These are phyloP conservation scores for Aspergillus sclerotioniger DNA, from an alignment of 495 filamentous ascomycete genomes.

Conservation along the genomic window DNA sequence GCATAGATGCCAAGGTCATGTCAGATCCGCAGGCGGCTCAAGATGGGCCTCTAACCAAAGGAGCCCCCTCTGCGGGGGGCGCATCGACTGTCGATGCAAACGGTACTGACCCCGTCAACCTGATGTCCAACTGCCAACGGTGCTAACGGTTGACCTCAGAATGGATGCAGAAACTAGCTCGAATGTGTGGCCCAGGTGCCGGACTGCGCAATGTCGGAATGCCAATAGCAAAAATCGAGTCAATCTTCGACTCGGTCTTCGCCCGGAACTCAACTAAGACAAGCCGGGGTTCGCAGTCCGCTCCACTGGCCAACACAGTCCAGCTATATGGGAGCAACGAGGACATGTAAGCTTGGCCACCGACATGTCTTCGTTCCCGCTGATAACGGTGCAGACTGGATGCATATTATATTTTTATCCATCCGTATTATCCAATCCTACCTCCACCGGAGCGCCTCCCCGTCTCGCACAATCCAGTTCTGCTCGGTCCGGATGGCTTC, in stretches of 20 bases:
- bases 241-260: conserved; percentile 24
- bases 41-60: neutral
- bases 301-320: conserved; percentile 1
- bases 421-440: conserved; percentile 49
- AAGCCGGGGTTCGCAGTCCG: neutral
- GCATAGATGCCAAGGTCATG: neutral
- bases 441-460: conserved; percentile 39
- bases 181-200: conserved; percentile 16
- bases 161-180: conserved; percentile 13
- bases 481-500: conserved; percentile 21
- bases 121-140: neutral
- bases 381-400: conserved; percentile 32
- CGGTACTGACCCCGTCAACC: neutral
- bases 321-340: conserved; percentile 23
- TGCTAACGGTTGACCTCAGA: conserved; percentile 6
- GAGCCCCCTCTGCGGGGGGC: neutral
- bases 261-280: conserved; percentile 1
- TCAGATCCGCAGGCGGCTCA: neutral
- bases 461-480: conserved; percentile 31
- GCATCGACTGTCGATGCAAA: neutral
- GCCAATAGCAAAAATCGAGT: conserved; percentile 20
- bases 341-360: conserved; percentile 20
- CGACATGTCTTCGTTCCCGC: neutral
- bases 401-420: conserved; percentile 52
- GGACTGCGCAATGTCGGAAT: conserved; percentile 18